These are phyloP conservation scores for Eucalyptus melliodora DNA, from an alignment of 345 rosid species.

Conservation along the genomic window DNA sequence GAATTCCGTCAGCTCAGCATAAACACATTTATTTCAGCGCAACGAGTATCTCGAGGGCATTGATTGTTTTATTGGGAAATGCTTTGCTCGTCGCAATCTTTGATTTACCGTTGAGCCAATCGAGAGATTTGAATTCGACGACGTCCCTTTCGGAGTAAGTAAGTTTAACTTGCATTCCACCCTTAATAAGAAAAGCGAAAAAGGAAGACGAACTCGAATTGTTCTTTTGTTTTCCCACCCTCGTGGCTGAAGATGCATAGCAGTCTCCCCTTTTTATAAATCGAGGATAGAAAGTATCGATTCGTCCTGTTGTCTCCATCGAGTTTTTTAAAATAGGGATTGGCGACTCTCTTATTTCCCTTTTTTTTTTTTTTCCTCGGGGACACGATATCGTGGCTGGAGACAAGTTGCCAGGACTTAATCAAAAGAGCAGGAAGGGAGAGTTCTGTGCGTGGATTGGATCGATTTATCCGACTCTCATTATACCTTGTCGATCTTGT, in stretches of 20 bases:
- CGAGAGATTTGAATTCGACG: neutral
- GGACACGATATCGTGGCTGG: neutral
- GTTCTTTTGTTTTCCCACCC: neutral
- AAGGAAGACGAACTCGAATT: neutral
- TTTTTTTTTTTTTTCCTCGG: neutral
- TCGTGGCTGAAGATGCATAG: neutral
- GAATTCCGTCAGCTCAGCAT: neutral
- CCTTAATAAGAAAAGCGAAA: neutral
- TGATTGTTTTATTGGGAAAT: neutral
- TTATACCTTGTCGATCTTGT: neutral
- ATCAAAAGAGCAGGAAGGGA: neutral
- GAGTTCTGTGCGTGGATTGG: neutral
- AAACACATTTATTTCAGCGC: neutral
- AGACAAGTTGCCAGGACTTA: neutral
- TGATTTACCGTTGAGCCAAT: neutral
- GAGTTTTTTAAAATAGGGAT: neutral
- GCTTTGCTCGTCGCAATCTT: neutral
- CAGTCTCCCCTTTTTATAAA: neutral
- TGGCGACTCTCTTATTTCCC: neutral
- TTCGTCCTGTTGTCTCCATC: neutral
- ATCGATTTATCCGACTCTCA: neutral
- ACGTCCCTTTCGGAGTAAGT: neutral
- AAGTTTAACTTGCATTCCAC: neutral
- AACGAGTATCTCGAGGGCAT: neutral
- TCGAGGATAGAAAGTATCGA: neutral